Conservation (phyloP, 225 moss, liverwort and hornwort genomes). For the Takakia lepidozioides region DNA sequence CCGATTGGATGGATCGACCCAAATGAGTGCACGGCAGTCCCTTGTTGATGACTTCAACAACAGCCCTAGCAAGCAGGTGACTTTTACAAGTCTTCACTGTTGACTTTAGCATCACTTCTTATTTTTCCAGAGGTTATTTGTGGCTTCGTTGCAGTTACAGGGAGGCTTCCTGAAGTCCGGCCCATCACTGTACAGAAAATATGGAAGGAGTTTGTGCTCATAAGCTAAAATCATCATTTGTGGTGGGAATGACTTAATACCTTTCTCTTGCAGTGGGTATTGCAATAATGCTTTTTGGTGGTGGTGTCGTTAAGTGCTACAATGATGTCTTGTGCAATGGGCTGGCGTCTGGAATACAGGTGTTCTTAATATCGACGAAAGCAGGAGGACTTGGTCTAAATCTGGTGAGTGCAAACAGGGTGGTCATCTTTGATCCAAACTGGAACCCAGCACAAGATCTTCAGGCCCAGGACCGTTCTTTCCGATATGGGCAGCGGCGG, state of each 20-base stretch:
- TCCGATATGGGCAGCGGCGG: constrained; percentile 81
- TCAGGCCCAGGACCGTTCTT: constrained; percentile 96
- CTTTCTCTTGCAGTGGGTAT: too few species aligned
- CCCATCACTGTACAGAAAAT: too few species aligned
- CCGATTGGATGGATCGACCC: constrained; percentile 78
- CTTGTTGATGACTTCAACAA: constrained; percentile 87
- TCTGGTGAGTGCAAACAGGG: constrained; percentile 90
- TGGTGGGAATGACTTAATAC: too few species aligned
- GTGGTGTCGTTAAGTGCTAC: too few species aligned
- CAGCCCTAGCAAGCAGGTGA: constrained; percentile 85
- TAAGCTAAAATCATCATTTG: too few species aligned
- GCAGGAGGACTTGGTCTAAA: constrained; percentile 94
- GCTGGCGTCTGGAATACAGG: constrained; percentile 28
- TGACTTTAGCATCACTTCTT: constrained; percentile 1
- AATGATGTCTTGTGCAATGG: not conserved
- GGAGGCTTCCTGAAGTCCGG: too few species aligned
- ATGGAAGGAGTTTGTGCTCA: too few species aligned
- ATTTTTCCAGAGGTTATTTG: too few species aligned
- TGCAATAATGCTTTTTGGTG: too few species aligned
- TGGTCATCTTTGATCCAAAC: constrained; percentile 95
- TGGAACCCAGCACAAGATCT: constrained; percentile 98
- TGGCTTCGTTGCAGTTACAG: too few species aligned
- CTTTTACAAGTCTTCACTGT: not conserved
- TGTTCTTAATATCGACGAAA: constrained; percentile 88
- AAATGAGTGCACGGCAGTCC: constrained; percentile 65